Percentiles rank a stretch among this genome's conserved stretches.
These are phyloP conservation scores for Porogramme epimiltina DNA, from an alignment of 1,284 basidiomycete genomes.

Conservation along the genomic window DNA sequence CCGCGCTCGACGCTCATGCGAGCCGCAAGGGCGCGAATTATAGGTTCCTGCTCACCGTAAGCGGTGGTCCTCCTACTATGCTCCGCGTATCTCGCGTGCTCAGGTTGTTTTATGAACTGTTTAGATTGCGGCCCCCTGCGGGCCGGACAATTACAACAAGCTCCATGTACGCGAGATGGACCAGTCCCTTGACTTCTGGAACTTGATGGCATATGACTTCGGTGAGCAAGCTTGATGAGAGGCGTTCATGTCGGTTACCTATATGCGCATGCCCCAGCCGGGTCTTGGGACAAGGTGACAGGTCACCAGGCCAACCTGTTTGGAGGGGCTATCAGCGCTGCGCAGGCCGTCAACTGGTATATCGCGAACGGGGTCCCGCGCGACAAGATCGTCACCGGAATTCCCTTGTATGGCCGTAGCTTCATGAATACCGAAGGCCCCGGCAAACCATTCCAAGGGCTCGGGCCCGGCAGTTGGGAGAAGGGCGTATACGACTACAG, in stretches of 20 bases:
- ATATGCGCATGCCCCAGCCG: conserved; percentile 46
- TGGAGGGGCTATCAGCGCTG: conserved; percentile 64
- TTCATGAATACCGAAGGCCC: conserved; percentile 88
- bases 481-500: conserved; percentile 83
- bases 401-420: conserved; percentile 91
- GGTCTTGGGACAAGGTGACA: conserved; percentile 79
- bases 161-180: conserved; percentile 87
- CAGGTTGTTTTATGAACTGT: conserved; percentile 1
- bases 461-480: conserved; percentile 79
- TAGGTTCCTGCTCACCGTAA: conserved; percentile 75
- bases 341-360: conserved; percentile 78
- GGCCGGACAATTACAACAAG: conserved; percentile 82
- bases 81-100: conserved; percentile 1
- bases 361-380: conserved; percentile 69
- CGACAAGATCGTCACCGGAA: conserved; percentile 85
- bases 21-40: conserved; percentile 57
- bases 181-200: conserved; percentile 90
- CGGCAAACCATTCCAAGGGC: conserved; percentile 74
- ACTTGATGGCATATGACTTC: conserved; percentile 92
- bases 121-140: conserved; percentile 91
- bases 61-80: conserved; percentile 28
- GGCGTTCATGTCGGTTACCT: neutral
- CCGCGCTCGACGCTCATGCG: conserved; percentile 70
- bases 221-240: conserved; percentile 43
- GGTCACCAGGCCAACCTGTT: conserved; percentile 91